Conservation (phyloP, 768 basidiomycete genomes). For the Leucocoprinus leucothites region DNA sequence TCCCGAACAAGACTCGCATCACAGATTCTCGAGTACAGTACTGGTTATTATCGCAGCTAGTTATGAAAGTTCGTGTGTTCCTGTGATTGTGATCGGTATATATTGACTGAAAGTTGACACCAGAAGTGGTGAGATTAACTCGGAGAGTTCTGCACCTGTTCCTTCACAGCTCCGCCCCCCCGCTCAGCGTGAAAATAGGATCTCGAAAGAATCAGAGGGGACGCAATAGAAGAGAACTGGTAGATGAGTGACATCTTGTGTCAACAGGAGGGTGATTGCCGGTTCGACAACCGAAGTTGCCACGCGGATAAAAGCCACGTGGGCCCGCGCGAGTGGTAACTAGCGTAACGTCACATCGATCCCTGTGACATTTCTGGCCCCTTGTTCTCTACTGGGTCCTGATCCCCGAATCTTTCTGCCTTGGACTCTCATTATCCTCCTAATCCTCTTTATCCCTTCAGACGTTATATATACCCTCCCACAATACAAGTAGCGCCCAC, state of each 20-base stretch:
- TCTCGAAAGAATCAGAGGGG: too few relatives aligned
- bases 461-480: neutral
- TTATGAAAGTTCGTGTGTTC: too few relatives aligned
- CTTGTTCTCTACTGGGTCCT: constrained; percentile 11
- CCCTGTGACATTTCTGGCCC: constrained; percentile 4
- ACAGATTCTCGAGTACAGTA: too few relatives aligned
- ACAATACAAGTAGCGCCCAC: neutral
- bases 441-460: neutral
- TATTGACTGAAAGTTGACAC: too few relatives aligned
- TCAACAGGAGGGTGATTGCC: constrained; percentile 10
- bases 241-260: constrained; percentile 11
- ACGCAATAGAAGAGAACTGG: too few relatives aligned
- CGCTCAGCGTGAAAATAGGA: too few relatives aligned
- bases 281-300: constrained; percentile 10
- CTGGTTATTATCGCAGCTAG: too few relatives aligned
- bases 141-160: too few relatives aligned
- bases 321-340: constrained; percentile 9
- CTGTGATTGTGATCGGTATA: too few relatives aligned
- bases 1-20: too few relatives aligned
- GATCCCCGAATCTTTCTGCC: constrained; percentile 8
- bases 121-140: too few relatives aligned
- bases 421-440: neutral
- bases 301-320: constrained; percentile 12
- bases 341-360: constrained; percentile 12
- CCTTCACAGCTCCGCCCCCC: too few relatives aligned